Conservation (phyloP, 441 rosid species). For the Pelargonium cotyledonis region DNA sequence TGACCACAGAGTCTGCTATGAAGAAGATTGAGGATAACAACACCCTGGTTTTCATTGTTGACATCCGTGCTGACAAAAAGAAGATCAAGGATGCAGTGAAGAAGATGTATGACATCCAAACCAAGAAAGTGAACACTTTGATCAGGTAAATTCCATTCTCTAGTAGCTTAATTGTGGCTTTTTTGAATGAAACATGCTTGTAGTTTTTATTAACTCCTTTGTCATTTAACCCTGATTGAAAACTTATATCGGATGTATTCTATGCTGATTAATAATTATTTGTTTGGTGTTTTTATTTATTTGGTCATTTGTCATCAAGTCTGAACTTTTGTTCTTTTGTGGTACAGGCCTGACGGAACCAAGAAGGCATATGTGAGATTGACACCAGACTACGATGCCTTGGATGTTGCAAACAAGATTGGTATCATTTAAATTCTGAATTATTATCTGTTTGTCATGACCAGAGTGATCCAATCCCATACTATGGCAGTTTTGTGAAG, state of each 20-base stretch:
- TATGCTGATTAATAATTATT: too few relatives aligned
- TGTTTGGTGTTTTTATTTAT: too few relatives aligned
- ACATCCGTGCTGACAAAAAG: constrained; percentile 64
- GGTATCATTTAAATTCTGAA: neutral
- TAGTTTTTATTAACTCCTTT: too few relatives aligned
- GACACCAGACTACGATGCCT: constrained; percentile 5
- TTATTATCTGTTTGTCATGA: neutral
- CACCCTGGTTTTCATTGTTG: constrained; percentile 89
- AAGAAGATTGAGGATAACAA: constrained; percentile 92
- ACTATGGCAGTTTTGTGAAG: neutral
- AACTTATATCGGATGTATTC: too few relatives aligned
- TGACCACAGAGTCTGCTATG: constrained; percentile 81
- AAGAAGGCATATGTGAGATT: constrained; percentile 4
- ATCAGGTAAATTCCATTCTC: constrained; percentile 48
- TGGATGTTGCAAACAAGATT: constrained; percentile 5
- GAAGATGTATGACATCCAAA: constrained; percentile 91
- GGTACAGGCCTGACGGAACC: neutral
- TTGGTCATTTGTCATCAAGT: too few relatives aligned
- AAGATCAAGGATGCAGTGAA: constrained; percentile 87
- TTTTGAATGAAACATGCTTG: too few relatives aligned
- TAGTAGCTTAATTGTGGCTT: neutral
- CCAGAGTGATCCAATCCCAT: neutral
- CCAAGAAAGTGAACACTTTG: constrained; percentile 93
- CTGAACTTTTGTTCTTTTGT: too few relatives aligned
- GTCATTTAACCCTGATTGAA: too few relatives aligned